Evolutionary conservation across 176 grass and related monocot genomes (phyloP), one percentile per base, ranked within the genome.

Genomic region (Guadua angustifolia): DNA sequence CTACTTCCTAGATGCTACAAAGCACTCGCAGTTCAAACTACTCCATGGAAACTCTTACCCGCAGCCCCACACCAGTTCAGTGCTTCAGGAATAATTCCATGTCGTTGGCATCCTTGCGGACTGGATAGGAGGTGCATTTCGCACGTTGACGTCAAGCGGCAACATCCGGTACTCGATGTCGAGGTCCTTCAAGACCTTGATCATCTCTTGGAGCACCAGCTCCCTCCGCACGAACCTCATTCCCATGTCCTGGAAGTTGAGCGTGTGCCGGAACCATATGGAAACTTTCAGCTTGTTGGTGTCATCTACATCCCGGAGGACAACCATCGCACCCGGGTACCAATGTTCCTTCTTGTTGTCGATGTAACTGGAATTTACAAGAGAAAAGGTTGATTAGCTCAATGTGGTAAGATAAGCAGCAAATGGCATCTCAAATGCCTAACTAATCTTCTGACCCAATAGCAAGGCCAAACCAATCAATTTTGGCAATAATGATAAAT

Each of bases 161-260:
- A 93, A 21, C 94, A 95, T 88, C 76, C 94, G 83, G 52, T 92
- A 93, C 82, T 95, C 91, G 2, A 95, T 91, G 4, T 91, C 94
- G 0, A 95, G 88, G 24, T 95, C 94, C 82, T 68, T 92, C 25
- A 89, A 38, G 15, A 92, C 71, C 62, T 40, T 90, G 81, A 95
- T 93, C 87, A 89, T 84, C 88, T 89, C 80, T 45, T 93, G 88
- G 18, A 93, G 81, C 70, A 93, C 88, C 0, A 87, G 49, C 15
- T 93, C 88, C 79, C 91, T 83, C 77, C 91, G 71, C 42, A 60
- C 79, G 1, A 84, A 89, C 85, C 83, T 87, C 88, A 88, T 82
- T 40, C 88, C 80, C 74, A 93, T 90, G 81, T 93, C 88, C 81
- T 93, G 91, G 35, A 67, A 90, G 77, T 93, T 93, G 35, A 93